These are phyloP conservation scores for Vigna radiata DNA, from an alignment of 306 rosid species.

Conservation along the genomic window DNA sequence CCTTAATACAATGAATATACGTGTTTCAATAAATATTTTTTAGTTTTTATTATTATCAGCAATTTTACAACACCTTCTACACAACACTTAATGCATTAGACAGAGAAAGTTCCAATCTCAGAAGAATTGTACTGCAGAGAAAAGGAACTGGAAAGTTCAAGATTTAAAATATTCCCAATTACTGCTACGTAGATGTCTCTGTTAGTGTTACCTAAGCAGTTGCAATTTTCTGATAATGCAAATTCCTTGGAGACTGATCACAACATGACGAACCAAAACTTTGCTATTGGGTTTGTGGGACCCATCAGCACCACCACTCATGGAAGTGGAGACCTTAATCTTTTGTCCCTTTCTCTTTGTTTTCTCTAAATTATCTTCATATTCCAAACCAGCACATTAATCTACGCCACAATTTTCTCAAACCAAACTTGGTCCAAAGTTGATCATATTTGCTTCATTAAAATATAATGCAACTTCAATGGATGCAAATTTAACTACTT, in stretches of 20 bases:
- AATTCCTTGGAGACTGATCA: conserved; percentile 31
- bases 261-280: conserved; percentile 50
- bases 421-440: conserved; percentile 30
- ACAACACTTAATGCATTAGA: conserved; percentile 5
- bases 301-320: conserved; percentile 37
- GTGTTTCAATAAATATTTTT: too few species aligned
- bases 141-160: conserved; percentile 24
- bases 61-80: too few species aligned
- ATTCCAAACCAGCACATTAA: conserved; percentile 41
- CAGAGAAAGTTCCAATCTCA: neutral
- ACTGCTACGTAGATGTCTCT: conserved; percentile 33
- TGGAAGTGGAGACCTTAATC: conserved; percentile 39
- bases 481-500: conserved; percentile 23
- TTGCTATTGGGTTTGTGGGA: conserved; percentile 39
- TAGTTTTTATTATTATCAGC: too few species aligned
- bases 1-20: too few species aligned
- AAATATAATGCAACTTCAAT: conserved; percentile 33
- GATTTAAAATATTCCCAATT: conserved; percentile 39
- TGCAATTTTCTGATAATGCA: conserved; percentile 37
- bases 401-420: conserved; percentile 46
- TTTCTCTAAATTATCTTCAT: conserved; percentile 25
- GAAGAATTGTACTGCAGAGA: neutral
- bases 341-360: conserved; percentile 45
- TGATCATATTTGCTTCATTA: conserved; percentile 36
- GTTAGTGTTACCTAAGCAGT: conserved; percentile 23